Evolutionary conservation across 805 yeast species (phyloP).

Genomic region (Candida tammaniensis): DNA sequence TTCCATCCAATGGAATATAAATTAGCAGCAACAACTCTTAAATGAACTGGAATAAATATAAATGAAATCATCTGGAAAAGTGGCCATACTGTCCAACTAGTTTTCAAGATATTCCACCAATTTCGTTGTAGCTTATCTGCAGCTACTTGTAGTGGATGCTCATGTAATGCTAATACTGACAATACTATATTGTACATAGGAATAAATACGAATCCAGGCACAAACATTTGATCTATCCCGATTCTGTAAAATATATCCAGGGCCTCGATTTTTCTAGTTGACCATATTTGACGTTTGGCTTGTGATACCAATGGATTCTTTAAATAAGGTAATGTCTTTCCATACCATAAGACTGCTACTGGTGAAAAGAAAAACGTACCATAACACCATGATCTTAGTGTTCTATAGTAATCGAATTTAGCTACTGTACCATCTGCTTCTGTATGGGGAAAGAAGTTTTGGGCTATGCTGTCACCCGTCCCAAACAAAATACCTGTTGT

Average conservation of each 20-base stretch:
- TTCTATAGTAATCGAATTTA: conserved; percentile 26
- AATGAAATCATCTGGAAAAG: conserved; percentile 36
- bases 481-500: conserved; percentile 51
- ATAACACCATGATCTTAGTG: conserved; percentile 34
- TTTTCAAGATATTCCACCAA: conserved; percentile 40
- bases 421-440: conserved; percentile 17
- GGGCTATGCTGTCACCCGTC: conserved; percentile 42
- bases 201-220: conserved; percentile 40
- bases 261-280: conserved; percentile 13
- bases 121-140: conserved; percentile 31
- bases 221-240: conserved; percentile 33
- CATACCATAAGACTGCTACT: conserved; percentile 36
- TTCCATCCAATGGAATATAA: conserved; percentile 44
- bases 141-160: conserved; percentile 31
- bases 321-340: conserved; percentile 34
- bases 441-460: conserved; percentile 34
- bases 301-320: conserved; percentile 31
- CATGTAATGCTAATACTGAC: conserved; percentile 35
- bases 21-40: conserved; percentile 35
- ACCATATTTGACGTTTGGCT: conserved; percentile 12
- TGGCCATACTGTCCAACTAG: conserved; percentile 45
- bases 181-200: conserved; percentile 41
- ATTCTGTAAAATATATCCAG: conserved; percentile 24
- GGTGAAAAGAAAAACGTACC: conserved; percentile 41
- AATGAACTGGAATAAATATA: conserved; percentile 37